Evolutionary conservation across 352 stramenopile species (phyloP).

Genomic region (Plasmopara halstedii): DNA sequence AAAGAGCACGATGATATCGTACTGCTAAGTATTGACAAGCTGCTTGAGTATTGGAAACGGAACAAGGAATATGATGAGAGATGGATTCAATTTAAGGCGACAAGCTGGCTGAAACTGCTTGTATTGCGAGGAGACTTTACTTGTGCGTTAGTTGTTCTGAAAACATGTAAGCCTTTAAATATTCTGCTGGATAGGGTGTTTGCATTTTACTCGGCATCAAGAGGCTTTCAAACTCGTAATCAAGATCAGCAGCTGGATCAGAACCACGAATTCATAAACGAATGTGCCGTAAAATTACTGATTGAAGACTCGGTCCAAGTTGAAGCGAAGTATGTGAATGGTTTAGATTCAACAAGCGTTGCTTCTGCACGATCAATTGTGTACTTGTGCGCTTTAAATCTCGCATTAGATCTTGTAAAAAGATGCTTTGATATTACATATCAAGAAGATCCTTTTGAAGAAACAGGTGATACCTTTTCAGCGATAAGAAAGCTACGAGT

Average conservation of each 20-base stretch:
- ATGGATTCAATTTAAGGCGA: slow-evolving; percentile 1
- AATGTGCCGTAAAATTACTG: slow-evolving; percentile 17
- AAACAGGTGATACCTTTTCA: neutral
- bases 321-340: neutral
- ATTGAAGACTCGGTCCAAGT: neutral
- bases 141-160: slow-evolving; percentile 18
- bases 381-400: slow-evolving; percentile 22
- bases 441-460: neutral
- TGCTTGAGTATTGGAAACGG: slow-evolving; percentile 11
- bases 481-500: slow-evolving; percentile 13
- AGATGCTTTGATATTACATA: slow-evolving; percentile 2
- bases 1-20: slow-evolving; percentile 1
- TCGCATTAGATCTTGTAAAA: slow-evolving; percentile 11
- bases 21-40: slow-evolving; percentile 4
- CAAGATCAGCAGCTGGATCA: too few species aligned
- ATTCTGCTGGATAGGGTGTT: slow-evolving; percentile 24
- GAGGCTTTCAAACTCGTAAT: neutral
- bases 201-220: slow-evolving; percentile 3
- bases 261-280: slow-evolving; percentile 17
- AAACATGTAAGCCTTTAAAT: slow-evolving; percentile 2
- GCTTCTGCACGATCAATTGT: slow-evolving; percentile 13
- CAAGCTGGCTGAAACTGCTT: slow-evolving; percentile 12
- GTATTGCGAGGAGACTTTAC: slow-evolving; percentile 19
- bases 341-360: neutral
- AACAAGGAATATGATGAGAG: neutral